Percentiles rank a stretch among this genome's conserved stretches.
Evolutionary conservation across 2,329 filamentous ascomycete genomes (phyloP).

Genomic region (Xylariaceae sp.): DNA sequence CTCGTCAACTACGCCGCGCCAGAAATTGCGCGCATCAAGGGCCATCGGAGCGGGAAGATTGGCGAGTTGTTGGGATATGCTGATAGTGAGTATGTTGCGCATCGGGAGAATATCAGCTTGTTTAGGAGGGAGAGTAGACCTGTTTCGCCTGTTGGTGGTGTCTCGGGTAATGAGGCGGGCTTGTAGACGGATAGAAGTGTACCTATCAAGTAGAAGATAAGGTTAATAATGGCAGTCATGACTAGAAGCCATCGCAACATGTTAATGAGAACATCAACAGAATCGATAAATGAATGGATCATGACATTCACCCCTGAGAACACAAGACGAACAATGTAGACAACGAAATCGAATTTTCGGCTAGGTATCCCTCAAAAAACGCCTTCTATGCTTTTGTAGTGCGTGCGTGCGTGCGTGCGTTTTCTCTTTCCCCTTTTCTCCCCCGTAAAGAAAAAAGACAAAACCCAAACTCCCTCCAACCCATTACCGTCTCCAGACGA

Average conservation of each 20-base stretch:
- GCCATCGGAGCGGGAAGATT: slow-evolving; percentile 77
- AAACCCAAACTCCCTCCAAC: slow-evolving; percentile 27
- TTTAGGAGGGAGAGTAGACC: slow-evolving; percentile 51
- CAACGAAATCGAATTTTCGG: slow-evolving; percentile 13
- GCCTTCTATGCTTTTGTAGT: not conserved
- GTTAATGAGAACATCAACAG: too few species aligned
- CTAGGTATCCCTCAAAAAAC: slow-evolving; percentile 6
- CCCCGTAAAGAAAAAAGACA: slow-evolving; percentile 1
- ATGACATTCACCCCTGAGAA: not conserved
- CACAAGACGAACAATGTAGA: not conserved
- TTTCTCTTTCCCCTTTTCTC: slow-evolving; percentile 5
- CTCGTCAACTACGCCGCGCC: slow-evolving; percentile 87
- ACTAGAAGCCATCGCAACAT: too few species aligned
- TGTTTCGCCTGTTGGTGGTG: slow-evolving; percentile 39
- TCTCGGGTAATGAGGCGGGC: slow-evolving; percentile 22
- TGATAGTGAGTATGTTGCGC: slow-evolving; percentile 88
- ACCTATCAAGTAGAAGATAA: too few species aligned
- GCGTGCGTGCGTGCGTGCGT: slow-evolving; percentile 14
- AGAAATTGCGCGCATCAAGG: slow-evolving; percentile 81
- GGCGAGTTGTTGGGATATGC: slow-evolving; percentile 77
- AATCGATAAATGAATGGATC: too few species aligned
- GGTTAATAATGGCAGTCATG: too few species aligned
- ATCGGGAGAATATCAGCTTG: slow-evolving; percentile 82
- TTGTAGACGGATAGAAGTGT: too few species aligned
- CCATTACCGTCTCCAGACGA: not conserved